A percentile compares a stretch with the other conserved stretches of the same genome.
phyloP scores from a whole-genome alignment of 331 rosid genomes.

The Prunus yedoensis region DNA sequence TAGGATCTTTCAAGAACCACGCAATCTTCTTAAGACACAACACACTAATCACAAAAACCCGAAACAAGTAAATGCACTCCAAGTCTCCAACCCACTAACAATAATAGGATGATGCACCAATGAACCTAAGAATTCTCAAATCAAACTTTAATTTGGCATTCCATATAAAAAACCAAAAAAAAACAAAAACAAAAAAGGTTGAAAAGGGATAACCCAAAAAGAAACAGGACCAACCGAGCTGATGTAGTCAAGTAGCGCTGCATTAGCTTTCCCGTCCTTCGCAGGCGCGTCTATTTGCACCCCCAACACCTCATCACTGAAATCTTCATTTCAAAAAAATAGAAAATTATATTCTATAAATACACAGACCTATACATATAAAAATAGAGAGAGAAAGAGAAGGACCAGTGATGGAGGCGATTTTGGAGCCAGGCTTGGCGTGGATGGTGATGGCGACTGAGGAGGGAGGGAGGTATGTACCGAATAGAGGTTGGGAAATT shows the following conservation, averaged over 20 bases:
- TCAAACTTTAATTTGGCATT: neutral
- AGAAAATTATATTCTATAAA: neutral
- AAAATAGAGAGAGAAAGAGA: neutral
- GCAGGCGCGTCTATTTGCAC: constrained; percentile 94
- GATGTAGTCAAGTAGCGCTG: constrained; percentile 77
- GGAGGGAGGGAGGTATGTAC: constrained; percentile 63
- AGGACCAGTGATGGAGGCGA: too few species aligned
- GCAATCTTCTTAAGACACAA: neutral
- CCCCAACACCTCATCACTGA: constrained; percentile 75
- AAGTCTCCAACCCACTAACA: too few species aligned
- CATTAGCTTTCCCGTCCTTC: constrained; percentile 95
- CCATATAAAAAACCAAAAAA: too few species aligned
- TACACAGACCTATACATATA: neutral
- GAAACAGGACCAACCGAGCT: constrained; percentile 53
- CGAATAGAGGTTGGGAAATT: constrained; percentile 69
- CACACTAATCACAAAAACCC: neutral
- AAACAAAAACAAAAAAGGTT: neutral
- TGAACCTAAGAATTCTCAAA: neutral
- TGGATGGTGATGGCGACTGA: constrained; percentile 23
- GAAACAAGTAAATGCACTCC: too few species aligned
- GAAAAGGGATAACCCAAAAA: neutral
- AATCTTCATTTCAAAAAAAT: constrained; percentile 37
- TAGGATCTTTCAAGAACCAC: neutral
- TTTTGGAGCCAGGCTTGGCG: constrained; percentile 66
- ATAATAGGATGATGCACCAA: neutral